Conservation (phyloP, 2,329 filamentous ascomycete species). For the Cytospora piceicola region DNA sequence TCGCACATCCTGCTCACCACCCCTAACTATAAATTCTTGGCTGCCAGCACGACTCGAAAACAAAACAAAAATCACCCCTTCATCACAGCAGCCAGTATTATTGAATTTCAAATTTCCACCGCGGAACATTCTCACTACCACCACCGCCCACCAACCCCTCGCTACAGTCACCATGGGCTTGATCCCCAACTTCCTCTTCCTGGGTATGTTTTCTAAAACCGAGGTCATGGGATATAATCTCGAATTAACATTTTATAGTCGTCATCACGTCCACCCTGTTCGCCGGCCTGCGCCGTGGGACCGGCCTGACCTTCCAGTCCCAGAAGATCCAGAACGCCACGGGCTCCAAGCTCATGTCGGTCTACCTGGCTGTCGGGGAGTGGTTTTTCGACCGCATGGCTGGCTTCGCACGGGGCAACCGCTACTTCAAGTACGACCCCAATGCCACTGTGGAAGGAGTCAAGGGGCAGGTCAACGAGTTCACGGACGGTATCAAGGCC, state of each 20-base stretch:
- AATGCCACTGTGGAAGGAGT: slow-evolving; percentile 28
- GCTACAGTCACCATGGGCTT: slow-evolving; percentile 21
- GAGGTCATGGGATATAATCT: too few species aligned
- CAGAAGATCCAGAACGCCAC: slow-evolving; percentile 25
- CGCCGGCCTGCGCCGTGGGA: slow-evolving; percentile 28
- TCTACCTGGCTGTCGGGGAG: slow-evolving; percentile 28
- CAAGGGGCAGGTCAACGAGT: slow-evolving; percentile 29
- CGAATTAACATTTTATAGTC: too few species aligned
- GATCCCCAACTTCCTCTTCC: slow-evolving; percentile 30
- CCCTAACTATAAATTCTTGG: not conserved
- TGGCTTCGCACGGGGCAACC: slow-evolving; percentile 25
- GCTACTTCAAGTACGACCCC: slow-evolving; percentile 29
- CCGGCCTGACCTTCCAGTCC: slow-evolving; percentile 30
- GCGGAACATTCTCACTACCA: too few species aligned
- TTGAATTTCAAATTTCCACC: not conserved
- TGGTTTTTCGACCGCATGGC: slow-evolving; percentile 27
- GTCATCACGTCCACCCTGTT: slow-evolving; percentile 29
- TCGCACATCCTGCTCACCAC: not conserved
- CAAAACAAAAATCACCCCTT: not conserved
- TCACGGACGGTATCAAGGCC: slow-evolving; percentile 28
- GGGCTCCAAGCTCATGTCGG: slow-evolving; percentile 10
- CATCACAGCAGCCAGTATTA: not conserved
- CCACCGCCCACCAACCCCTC: not conserved
- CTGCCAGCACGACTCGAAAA: not conserved
- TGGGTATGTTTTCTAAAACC: too few species aligned